These are phyloP conservation scores for Hypoxylon sp. DNA, from an alignment of 2,329 filamentous ascomycete species.

Conservation along the genomic window DNA sequence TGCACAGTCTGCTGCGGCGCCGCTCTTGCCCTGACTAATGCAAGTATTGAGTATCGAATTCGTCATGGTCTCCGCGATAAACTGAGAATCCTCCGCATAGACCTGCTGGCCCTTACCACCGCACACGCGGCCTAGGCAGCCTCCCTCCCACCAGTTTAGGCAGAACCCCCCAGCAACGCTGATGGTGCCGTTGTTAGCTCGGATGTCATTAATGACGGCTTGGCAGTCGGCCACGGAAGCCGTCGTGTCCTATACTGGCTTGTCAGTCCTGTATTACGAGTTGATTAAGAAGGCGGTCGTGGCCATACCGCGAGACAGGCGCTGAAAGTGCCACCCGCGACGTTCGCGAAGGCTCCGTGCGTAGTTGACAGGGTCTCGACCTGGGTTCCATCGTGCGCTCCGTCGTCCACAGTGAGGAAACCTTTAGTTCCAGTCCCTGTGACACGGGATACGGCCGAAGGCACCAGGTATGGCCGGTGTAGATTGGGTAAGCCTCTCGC, in stretches of 20 bases:
- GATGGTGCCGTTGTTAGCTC: slow-evolving; percentile 29
- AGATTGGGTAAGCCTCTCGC: slow-evolving; percentile 18
- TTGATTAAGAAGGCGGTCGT: neutral
- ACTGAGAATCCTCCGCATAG: slow-evolving; percentile 81
- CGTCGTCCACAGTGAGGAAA: slow-evolving; percentile 27
- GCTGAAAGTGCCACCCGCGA: neutral
- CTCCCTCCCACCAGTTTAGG: slow-evolving; percentile 42
- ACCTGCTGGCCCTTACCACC: slow-evolving; percentile 65
- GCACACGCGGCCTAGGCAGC: slow-evolving; percentile 34
- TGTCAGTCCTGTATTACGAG: neutral
- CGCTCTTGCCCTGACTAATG: slow-evolving; percentile 28
- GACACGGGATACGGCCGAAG: slow-evolving; percentile 1
- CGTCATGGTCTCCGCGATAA: slow-evolving; percentile 65
- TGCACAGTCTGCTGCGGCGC: slow-evolving; percentile 29
- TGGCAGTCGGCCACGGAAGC: slow-evolving; percentile 37
- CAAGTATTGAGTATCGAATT: slow-evolving; percentile 31
- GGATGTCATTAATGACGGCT: slow-evolving; percentile 35
- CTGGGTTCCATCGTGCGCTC: neutral
- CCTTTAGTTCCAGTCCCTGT: slow-evolving; percentile 29
- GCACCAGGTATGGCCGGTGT: slow-evolving; percentile 13
- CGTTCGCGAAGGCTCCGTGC: neutral
- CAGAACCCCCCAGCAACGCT: slow-evolving; percentile 33
- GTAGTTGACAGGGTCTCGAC: neutral
- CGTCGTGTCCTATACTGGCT: slow-evolving; percentile 17
- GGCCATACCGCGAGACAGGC: slow-evolving; percentile 17